These are phyloP conservation scores for Phytophthora capsici DNA, from an alignment of 352 stramenopile species.

Conservation along the genomic window DNA sequence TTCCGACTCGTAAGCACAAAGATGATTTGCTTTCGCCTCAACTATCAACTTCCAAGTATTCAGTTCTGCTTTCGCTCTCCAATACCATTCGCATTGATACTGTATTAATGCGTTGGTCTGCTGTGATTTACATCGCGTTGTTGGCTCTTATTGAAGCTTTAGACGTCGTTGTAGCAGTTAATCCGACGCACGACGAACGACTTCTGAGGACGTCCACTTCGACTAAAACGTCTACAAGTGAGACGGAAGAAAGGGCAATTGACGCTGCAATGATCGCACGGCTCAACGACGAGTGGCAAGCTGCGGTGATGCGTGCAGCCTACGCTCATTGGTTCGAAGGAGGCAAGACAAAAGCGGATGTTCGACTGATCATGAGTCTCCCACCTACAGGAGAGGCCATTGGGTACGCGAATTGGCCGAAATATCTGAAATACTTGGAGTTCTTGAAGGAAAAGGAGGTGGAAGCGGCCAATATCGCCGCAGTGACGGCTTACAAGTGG, in stretches of 20 bases:
- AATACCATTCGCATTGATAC: neutral
- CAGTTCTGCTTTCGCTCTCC: neutral
- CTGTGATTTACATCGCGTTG: neutral
- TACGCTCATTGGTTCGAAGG: conserved; percentile 26
- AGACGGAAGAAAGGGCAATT: conserved; percentile 11
- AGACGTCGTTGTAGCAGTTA: neutral
- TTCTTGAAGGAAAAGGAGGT: conserved; percentile 18
- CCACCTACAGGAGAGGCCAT: conserved; percentile 21
- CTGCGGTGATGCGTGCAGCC: neutral
- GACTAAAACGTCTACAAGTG: neutral
- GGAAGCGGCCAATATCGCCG: conserved; percentile 5
- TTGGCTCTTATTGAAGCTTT: neutral
- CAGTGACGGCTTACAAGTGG: conserved; percentile 2
- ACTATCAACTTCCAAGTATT: neutral
- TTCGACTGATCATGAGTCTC: conserved; percentile 14
- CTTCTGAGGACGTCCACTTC: neutral
- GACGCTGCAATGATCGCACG: neutral
- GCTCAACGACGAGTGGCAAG: conserved; percentile 2
- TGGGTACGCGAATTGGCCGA: conserved; percentile 11
- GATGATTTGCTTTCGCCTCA: neutral
- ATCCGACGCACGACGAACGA: neutral
- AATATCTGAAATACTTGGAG: conserved; percentile 21
- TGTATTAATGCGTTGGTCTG: neutral
- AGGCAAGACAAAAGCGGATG: conserved; percentile 13
- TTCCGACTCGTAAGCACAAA: too few relatives aligned